phyloP scores from a whole-genome alignment of 192 early-diverging fungal genomes.

The Backusella liffmaniae region DNA sequence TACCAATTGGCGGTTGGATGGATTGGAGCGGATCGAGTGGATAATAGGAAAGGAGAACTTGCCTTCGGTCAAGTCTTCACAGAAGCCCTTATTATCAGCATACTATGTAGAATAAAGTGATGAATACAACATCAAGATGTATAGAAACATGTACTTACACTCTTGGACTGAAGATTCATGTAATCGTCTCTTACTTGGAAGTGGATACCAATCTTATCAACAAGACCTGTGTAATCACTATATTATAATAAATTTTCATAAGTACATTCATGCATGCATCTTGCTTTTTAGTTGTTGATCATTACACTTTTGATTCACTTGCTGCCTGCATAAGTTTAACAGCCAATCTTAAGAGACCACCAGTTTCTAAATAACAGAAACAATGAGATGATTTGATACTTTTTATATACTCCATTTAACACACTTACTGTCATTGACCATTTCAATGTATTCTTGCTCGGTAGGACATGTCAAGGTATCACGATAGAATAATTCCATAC shows the following conservation, averaged over 20 bases:
- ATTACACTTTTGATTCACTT: slow-evolving; percentile 41
- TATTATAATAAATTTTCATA: not conserved
- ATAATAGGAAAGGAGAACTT: slow-evolving; percentile 98
- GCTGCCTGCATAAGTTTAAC: slow-evolving; percentile 92
- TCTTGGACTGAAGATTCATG: slow-evolving; percentile 85
- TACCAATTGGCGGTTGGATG: slow-evolving; percentile 65
- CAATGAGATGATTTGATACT: too few species aligned
- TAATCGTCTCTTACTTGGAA: slow-evolving; percentile 99
- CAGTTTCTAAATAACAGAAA: slow-evolving; percentile 70
- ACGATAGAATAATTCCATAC: slow-evolving; percentile 95
- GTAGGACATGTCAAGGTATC: slow-evolving; percentile 88
- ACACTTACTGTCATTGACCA: slow-evolving; percentile 89
- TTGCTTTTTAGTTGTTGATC: not conserved
- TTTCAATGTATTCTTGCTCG: slow-evolving; percentile 90
- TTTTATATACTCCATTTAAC: slow-evolving; percentile 6
- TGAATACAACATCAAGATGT: not conserved
- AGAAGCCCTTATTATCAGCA: slow-evolving; percentile 93
- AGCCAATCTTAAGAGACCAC: slow-evolving; percentile 90
- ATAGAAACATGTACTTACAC: slow-evolving; percentile 42
- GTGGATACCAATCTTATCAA: slow-evolving; percentile 88
- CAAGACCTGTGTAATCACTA: slow-evolving; percentile 79
- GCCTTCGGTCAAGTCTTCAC: slow-evolving; percentile 98
- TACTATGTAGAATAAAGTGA: slow-evolving; percentile 51
- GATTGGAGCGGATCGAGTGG: slow-evolving; percentile 72
- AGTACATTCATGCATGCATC: not conserved